Percentiles rank a stretch among this genome's conserved stretches.
phyloP scores from a whole-genome alignment of 164 flowering plant genomes.

The Stephania cephalantha region DNA sequence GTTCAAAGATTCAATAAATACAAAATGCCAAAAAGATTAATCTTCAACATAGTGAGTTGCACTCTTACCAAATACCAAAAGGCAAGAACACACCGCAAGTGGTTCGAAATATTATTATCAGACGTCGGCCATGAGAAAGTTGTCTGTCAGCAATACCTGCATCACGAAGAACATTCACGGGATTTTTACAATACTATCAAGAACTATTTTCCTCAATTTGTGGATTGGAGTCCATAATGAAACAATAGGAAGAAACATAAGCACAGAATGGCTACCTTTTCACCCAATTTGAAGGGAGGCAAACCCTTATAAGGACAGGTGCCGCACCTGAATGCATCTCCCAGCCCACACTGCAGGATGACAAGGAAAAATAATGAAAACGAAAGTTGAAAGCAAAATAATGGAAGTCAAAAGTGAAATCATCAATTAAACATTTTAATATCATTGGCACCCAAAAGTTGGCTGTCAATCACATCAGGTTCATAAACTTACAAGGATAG shows the following conservation, averaged over 20 bases:
- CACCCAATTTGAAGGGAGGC: slow-evolving; percentile 82
- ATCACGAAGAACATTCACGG: not conserved
- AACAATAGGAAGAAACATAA: not conserved
- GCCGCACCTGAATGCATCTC: slow-evolving; percentile 95
- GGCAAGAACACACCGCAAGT: too few species aligned
- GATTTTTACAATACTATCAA: too few species aligned
- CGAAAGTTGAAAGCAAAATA: not conserved
- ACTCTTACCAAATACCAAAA: too few species aligned
- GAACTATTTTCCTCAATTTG: not conserved
- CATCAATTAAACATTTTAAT: not conserved
- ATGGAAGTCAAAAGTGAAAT: not conserved
- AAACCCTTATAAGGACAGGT: slow-evolving; percentile 96
- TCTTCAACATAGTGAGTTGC: too few species aligned
- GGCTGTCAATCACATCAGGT: not conserved
- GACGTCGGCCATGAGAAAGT: slow-evolving; percentile 26
- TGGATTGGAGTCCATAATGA: not conserved
- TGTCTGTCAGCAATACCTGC: slow-evolving; percentile 25
- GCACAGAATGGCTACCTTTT: slow-evolving; percentile 58
- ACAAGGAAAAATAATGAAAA: not conserved
- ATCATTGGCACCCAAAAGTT: not conserved
- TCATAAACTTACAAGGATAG: not conserved
- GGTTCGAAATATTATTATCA: not conserved
- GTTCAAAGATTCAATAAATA: too few species aligned
- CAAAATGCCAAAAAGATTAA: too few species aligned
- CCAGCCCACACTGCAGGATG: slow-evolving; percentile 80